Percentiles rank a stretch among this genome's conserved stretches.
These are phyloP conservation scores for Xylariaceae sp. DNA, from an alignment of 2,329 filamentous ascomycete genomes.

Conservation along the genomic window DNA sequence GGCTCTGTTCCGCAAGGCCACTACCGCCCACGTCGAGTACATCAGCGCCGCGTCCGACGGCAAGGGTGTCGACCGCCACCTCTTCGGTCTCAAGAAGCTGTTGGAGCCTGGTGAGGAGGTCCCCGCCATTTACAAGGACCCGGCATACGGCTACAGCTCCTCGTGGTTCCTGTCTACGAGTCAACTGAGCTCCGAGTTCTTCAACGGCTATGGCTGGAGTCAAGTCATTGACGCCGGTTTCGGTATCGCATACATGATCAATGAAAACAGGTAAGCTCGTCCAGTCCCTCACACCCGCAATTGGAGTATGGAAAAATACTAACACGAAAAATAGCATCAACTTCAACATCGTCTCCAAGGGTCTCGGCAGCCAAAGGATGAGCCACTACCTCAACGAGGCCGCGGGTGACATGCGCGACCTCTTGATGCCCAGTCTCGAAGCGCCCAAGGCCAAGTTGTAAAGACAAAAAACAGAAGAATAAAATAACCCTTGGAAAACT, in stretches of 20 bases:
- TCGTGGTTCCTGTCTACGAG: slow-evolving; percentile 88
- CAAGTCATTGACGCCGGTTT: slow-evolving; percentile 96
- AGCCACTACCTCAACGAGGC: slow-evolving; percentile 95
- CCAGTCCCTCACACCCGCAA: not conserved
- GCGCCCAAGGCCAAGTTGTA: slow-evolving; percentile 86
- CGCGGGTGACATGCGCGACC: slow-evolving; percentile 81
- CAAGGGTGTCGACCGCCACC: slow-evolving; percentile 89
- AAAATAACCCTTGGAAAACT: not conserved
- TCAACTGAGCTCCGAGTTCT: slow-evolving; percentile 93
- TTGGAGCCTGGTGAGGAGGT: slow-evolving; percentile 76
- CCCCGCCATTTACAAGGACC: slow-evolving; percentile 82
- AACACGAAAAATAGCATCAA: slow-evolving; percentile 63
- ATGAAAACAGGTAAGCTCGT: slow-evolving; percentile 77
- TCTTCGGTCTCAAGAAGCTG: slow-evolving; percentile 95
- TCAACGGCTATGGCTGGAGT: slow-evolving; percentile 98
- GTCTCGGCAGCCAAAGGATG: slow-evolving; percentile 81
- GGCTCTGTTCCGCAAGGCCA: slow-evolving; percentile 76
- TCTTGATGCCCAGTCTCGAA: slow-evolving; percentile 78
- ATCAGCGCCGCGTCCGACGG: slow-evolving; percentile 86
- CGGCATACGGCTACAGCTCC: slow-evolving; percentile 76
- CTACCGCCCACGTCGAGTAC: slow-evolving; percentile 83
- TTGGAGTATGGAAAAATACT: not conserved
- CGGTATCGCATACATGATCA: slow-evolving; percentile 99
- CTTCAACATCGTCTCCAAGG: slow-evolving; percentile 97
- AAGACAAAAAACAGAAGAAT: slow-evolving; percentile 10